Percentiles rank a stretch among this genome's conserved stretches.
These are phyloP conservation scores for Miscanthus lutarioriparius DNA, from an alignment of 176 grass and related monocot genomes.

Conservation along the genomic window DNA sequence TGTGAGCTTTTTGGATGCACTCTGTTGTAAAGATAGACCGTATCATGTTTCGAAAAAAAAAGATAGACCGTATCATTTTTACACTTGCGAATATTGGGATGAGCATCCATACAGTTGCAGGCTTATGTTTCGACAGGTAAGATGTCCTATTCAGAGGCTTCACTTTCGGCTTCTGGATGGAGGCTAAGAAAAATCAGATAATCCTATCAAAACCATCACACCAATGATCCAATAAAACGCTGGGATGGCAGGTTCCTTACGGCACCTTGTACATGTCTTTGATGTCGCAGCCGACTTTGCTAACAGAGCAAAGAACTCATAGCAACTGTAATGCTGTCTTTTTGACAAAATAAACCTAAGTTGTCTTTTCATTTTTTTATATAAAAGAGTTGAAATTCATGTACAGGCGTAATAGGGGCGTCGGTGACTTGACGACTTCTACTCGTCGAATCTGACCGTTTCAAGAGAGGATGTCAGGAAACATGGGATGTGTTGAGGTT, in stretches of 20 bases:
- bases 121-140: slow-evolving; percentile 38
- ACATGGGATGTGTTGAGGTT: too few relatives aligned
- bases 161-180: slow-evolving; percentile 20
- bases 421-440: too few relatives aligned
- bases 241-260: slow-evolving; percentile 18
- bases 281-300: slow-evolving; percentile 12
- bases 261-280: slow-evolving; percentile 13
- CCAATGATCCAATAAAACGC: neutral
- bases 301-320: neutral
- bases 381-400: neutral
- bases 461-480: too few relatives aligned
- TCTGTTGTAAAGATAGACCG: neutral
- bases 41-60: too few relatives aligned
- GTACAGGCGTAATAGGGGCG: neutral
- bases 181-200: slow-evolving; percentile 9
- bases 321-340: neutral
- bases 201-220: slow-evolving; percentile 10
- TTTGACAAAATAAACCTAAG: neutral
- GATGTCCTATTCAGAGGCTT: slow-evolving; percentile 36
- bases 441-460: too few relatives aligned
- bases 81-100: slow-evolving; percentile 14
- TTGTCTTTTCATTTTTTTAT: neutral
- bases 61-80: neutral
- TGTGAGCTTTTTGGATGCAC: slow-evolving; percentile 1
- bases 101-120: neutral